These are phyloP conservation scores for Eucalyptus erythrocorys DNA, from an alignment of 345 rosid species.

Conservation along the genomic window DNA sequence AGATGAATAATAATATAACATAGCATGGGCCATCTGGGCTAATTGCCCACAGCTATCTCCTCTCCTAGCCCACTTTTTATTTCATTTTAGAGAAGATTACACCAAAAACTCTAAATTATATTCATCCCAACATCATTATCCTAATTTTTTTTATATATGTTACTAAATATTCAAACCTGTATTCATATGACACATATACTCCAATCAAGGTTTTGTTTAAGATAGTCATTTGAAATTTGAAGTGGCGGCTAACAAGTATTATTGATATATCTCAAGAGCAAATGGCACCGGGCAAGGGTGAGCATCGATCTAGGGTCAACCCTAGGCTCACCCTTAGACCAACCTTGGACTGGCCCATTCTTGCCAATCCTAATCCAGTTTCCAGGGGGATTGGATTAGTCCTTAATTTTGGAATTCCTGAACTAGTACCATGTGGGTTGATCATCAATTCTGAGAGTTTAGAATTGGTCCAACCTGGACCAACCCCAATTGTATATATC, in stretches of 20 bases:
- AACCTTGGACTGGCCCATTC: too few species aligned
- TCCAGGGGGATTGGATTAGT: too few species aligned
- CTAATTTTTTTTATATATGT: not conserved
- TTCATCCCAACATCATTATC: not conserved
- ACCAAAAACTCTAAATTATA: too few species aligned
- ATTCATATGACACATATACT: too few species aligned
- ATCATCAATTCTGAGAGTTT: fast-evolving
- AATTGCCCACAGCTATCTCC: not conserved
- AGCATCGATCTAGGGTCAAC: fast-evolving
- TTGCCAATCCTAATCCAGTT: fast-evolving
- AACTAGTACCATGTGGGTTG: fast-evolving
- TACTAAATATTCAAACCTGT: too few species aligned
- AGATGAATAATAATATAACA: not conserved
- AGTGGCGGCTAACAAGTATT: too few species aligned
- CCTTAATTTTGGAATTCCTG: too few species aligned
- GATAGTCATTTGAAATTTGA: too few species aligned
- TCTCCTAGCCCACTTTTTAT: not conserved
- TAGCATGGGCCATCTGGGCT: not conserved
- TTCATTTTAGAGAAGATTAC: too few species aligned
- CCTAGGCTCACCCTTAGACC: fast-evolving
- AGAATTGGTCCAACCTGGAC: fast-evolving
- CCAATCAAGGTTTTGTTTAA: too few species aligned
- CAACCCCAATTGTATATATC: fast-evolving
- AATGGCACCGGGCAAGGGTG: too few species aligned
- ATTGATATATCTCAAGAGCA: too few species aligned